These are phyloP conservation scores for Colletotrichum chrysophilum DNA, from an alignment of 2,329 filamentous ascomycete species.

Conservation along the genomic window DNA sequence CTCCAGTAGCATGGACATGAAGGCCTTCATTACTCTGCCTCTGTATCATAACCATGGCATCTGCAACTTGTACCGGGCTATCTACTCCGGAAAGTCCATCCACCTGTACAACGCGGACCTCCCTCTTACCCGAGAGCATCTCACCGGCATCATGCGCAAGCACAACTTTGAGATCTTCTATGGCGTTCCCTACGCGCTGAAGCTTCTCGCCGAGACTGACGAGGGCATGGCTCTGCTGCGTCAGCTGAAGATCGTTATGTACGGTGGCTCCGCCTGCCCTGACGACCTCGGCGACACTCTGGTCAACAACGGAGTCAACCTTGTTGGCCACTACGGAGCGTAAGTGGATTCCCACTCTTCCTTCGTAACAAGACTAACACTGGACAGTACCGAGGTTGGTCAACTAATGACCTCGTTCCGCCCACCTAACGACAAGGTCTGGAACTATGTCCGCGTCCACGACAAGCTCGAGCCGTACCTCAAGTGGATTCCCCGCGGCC, in stretches of 20 bases:
- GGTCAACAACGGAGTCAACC: slow-evolving; percentile 56
- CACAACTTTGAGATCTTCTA: slow-evolving; percentile 60
- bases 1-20: slow-evolving; percentile 40
- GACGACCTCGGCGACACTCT: slow-evolving; percentile 62
- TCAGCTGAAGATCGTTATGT: slow-evolving; percentile 57
- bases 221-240: slow-evolving; percentile 55
- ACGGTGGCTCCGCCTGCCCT: slow-evolving; percentile 62
- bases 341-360: slow-evolving; percentile 32
- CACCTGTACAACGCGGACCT: slow-evolving; percentile 59
- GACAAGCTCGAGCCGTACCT: slow-evolving; percentile 42
- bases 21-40: slow-evolving; percentile 59
- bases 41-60: slow-evolving; percentile 66
- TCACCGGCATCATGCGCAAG: slow-evolving; percentile 48
- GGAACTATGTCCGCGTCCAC: slow-evolving; percentile 63
- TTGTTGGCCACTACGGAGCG: slow-evolving; percentile 63
- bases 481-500: slow-evolving; percentile 35
- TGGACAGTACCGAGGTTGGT: slow-evolving; percentile 58
- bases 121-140: slow-evolving; percentile 56
- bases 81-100: slow-evolving; percentile 54
- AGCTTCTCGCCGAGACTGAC: slow-evolving; percentile 63
- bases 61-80: slow-evolving; percentile 56
- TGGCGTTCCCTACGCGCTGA: slow-evolving; percentile 68
- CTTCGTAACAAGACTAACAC: not conserved
- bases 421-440: slow-evolving; percentile 56
- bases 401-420: slow-evolving; percentile 67